Evolutionary conservation across 495 filamentous ascomycete species (phyloP).

Genomic region (Copromyces sp.): DNA sequence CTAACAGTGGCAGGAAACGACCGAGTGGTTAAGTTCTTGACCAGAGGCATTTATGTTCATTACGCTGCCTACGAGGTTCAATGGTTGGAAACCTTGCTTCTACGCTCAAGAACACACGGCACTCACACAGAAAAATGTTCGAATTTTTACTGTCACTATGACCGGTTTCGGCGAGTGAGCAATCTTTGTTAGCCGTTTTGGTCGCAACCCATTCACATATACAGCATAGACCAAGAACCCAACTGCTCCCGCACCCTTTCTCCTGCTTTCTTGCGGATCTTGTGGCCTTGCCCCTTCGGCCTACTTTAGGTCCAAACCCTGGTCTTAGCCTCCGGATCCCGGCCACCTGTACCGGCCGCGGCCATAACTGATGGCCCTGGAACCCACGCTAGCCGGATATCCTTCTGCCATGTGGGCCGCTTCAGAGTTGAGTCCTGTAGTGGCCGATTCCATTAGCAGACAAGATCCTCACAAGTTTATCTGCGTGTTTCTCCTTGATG

Average conservation of each 20-base stretch:
- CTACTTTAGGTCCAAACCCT: not conserved
- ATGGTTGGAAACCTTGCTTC: not conserved
- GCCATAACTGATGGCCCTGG: slow-evolving; percentile 6
- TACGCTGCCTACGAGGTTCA: not conserved
- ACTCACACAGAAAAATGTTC: not conserved
- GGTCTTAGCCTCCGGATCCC: slow-evolving; percentile 1
- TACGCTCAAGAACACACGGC: not conserved
- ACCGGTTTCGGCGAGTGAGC: not conserved
- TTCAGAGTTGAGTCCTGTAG: slow-evolving; percentile 6
- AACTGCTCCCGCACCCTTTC: not conserved
- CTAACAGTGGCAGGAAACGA: not conserved
- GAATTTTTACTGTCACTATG: not conserved
- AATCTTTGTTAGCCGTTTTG: not conserved
- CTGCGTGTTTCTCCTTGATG: not conserved
- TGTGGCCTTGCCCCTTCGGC: not conserved
- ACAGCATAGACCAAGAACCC: not conserved
- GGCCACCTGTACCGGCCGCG: slow-evolving; percentile 12
- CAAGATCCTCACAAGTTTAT: not conserved
- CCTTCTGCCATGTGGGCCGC: slow-evolving; percentile 24
- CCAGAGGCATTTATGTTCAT: not conserved
- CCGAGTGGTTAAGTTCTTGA: not conserved
- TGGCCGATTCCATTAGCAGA: not conserved
- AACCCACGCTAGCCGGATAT: slow-evolving; percentile 20
- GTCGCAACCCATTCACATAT: not conserved
- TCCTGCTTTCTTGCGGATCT: not conserved